A percentile compares a stretch with the other conserved stretches of the same genome.
Conservation (phyloP, 208 protist species). For the Leishmania martiniquensis region DNA sequence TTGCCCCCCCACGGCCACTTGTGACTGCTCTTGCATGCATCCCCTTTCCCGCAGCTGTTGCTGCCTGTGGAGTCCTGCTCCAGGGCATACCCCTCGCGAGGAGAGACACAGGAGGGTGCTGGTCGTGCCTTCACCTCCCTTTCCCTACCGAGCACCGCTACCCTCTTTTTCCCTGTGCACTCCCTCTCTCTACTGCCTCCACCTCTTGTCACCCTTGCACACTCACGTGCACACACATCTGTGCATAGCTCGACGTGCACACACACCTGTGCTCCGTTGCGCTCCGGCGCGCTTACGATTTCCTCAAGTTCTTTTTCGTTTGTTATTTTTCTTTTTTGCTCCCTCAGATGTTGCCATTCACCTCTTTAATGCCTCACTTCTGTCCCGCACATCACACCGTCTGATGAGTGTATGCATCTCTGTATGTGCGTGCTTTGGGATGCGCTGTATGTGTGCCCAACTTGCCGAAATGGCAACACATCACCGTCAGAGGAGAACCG, state of each 20-base stretch:
- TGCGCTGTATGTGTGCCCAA: neutral
- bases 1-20: neutral
- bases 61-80: neutral
- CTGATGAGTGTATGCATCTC: too few species aligned
- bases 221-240: constrained; percentile 2
- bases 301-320: too few species aligned
- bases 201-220: neutral
- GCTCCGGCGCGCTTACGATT: too few species aligned
- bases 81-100: neutral
- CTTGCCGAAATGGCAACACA: neutral
- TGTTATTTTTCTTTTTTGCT: neutral
- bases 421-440: neutral
- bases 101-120: neutral
- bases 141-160: neutral
- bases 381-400: too few species aligned
- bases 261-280: neutral
- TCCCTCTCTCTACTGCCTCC: neutral
- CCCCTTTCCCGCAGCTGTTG: neutral
- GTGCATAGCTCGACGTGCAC: neutral
- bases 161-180: neutral
- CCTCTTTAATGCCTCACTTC: too few species aligned
- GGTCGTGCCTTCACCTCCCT: neutral
- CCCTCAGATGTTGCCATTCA: too few species aligned
- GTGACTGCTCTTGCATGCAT: neutral
- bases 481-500: neutral